These are phyloP conservation scores for Coemansia sp. DNA, from an alignment of 192 early-diverging fungal species.

Conservation along the genomic window DNA sequence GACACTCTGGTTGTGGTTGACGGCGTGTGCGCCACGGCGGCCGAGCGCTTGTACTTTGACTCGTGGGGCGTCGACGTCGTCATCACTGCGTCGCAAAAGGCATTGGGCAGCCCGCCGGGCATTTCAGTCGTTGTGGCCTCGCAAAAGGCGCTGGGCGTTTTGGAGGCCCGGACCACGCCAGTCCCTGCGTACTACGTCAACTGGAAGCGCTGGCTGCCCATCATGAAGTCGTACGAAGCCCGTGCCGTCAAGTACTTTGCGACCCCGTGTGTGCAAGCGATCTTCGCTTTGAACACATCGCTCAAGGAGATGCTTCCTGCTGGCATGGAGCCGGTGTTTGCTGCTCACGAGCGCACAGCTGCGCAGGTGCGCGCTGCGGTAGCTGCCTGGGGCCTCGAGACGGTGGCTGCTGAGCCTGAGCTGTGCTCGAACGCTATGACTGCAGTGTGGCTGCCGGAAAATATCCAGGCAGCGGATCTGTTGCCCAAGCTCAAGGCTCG, in stretches of 20 bases:
- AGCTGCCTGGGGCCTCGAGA: slow-evolving; percentile 68
- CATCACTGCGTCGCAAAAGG: slow-evolving; percentile 94
- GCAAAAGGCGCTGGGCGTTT: slow-evolving; percentile 53
- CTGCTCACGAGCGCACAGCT: slow-evolving; percentile 71
- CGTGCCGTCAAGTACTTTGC: slow-evolving; percentile 94
- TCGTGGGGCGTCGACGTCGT: slow-evolving; percentile 91
- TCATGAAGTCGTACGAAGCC: slow-evolving; percentile 95
- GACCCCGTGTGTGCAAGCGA: slow-evolving; percentile 91
- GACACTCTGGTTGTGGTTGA: slow-evolving; percentile 89
- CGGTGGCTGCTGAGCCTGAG: slow-evolving; percentile 62
- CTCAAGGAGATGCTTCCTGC: slow-evolving; percentile 71
- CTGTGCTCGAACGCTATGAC: slow-evolving; percentile 77
- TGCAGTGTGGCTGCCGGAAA: slow-evolving; percentile 85
- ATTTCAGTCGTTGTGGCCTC: slow-evolving; percentile 85
- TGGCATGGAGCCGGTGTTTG: slow-evolving; percentile 76
- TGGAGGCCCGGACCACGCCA: slow-evolving; percentile 65
- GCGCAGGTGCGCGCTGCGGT: slow-evolving; percentile 74
- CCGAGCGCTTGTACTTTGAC: slow-evolving; percentile 90
- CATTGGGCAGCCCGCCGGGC: slow-evolving; percentile 91
- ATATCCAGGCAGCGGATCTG: slow-evolving; percentile 71
- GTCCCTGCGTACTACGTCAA: slow-evolving; percentile 89
- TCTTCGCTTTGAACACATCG: slow-evolving; percentile 84
- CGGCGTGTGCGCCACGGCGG: slow-evolving; percentile 94
- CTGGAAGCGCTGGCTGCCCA: slow-evolving; percentile 94
- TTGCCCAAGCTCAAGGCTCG: slow-evolving; percentile 74